A percentile compares a stretch with the other conserved stretches of the same genome.
Conservation (phyloP, 2,329 filamentous ascomycete species). For the Ophiosphaerella narmari region DNA sequence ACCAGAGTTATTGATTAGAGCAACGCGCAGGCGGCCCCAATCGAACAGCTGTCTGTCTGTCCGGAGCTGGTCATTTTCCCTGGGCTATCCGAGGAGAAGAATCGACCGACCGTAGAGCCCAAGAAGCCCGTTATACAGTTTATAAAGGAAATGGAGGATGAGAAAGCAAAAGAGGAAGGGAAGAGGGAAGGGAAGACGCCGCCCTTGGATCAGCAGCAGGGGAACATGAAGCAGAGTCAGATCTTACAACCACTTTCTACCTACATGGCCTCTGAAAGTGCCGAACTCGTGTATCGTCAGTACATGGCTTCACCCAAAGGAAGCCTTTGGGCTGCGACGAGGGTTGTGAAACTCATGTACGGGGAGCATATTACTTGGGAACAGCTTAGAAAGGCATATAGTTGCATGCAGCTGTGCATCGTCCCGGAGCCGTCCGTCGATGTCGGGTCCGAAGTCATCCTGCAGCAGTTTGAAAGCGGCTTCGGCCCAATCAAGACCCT, state of each 20-base stretch:
- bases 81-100: constrained; percentile 17
- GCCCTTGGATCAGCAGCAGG: constrained; percentile 9
- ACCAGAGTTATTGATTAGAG: constrained; percentile 47
- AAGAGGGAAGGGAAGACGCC: constrained; percentile 5
- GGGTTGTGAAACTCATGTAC: constrained; percentile 18
- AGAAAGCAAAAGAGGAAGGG: constrained; percentile 11
- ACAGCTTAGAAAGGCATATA: constrained; percentile 19
- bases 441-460: no score
- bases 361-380: constrained; percentile 19
- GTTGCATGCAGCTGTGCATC: constrained; percentile 10
- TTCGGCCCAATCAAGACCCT: no score
- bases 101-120: constrained; percentile 16
- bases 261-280: constrained; percentile 21
- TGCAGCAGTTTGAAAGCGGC: no score
- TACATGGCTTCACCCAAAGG: constrained; percentile 15
- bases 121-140: constrained; percentile 17
- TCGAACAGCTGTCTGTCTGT: constrained; percentile 42
- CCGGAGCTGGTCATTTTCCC: constrained; percentile 32
- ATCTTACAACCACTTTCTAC: constrained; percentile 16
- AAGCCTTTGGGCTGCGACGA: constrained; percentile 16
- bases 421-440: no score
- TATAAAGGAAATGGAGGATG: constrained; percentile 18
- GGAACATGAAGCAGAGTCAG: constrained; percentile 12
- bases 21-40: constrained; percentile 34
- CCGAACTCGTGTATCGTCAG: constrained; percentile 18